These are phyloP conservation scores for Podaxis sp. DNA, from an alignment of 768 basidiomycete species.

Conservation along the genomic window DNA sequence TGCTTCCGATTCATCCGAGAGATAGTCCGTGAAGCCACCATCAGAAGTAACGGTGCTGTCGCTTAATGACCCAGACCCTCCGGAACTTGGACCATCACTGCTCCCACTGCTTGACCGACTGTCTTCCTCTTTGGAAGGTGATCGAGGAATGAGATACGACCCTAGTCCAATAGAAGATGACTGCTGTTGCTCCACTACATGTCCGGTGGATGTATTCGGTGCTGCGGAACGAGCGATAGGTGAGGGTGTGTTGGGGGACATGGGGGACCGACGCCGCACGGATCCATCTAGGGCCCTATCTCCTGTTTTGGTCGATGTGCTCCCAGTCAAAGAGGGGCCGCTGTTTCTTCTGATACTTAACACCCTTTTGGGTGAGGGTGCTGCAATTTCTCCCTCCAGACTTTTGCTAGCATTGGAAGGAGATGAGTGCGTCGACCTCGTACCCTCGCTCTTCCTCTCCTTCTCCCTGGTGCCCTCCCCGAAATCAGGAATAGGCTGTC, in stretches of 20 bases:
- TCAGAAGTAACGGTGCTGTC: constrained; percentile 82
- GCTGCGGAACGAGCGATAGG: constrained; percentile 1
- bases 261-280: constrained; percentile 20
- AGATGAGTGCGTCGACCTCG: constrained; percentile 4
- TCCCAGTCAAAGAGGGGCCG: neutral
- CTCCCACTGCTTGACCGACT: constrained; percentile 47
- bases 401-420: neutral
- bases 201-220: constrained; percentile 13
- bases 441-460: neutral
- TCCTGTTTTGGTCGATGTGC: neutral
- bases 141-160: constrained; percentile 23
- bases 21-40: constrained; percentile 84
- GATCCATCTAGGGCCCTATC: constrained; percentile 8
- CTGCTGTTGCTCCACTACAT: constrained; percentile 15
- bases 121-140: constrained; percentile 29
- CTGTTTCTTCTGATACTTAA: neutral
- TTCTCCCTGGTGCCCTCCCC: neutral
- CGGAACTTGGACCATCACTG: constrained; percentile 40
- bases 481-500: constrained; percentile 9
- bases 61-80: constrained; percentile 47
- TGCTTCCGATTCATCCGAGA: constrained; percentile 90
- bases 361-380: constrained; percentile 2
- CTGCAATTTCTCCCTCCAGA: constrained; percentile 3
- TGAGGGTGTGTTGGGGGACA: constrained; percentile 10
- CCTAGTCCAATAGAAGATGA: constrained; percentile 19